phyloP scores from a whole-genome alignment of 192 early-diverging fungal species.

The Obelidium mucronatum region DNA sequence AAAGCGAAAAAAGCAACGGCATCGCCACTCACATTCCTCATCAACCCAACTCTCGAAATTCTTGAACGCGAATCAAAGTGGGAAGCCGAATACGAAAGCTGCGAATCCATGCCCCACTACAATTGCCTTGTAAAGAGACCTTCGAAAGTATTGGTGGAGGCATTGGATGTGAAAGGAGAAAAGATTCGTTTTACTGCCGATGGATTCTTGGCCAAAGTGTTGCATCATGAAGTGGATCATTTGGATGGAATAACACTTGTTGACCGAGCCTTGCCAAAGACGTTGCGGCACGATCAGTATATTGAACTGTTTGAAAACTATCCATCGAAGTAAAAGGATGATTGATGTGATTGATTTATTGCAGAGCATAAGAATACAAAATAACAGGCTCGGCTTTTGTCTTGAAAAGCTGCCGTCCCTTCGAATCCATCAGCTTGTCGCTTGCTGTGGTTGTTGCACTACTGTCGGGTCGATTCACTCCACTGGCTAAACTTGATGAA shows the following conservation, averaged over 20 bases:
- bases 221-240: conserved; percentile 65
- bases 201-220: conserved; percentile 48
- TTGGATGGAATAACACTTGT: conserved; percentile 50
- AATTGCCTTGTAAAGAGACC: conserved; percentile 51
- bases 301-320: conserved; percentile 38
- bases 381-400: too few species aligned
- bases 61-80: conserved; percentile 33
- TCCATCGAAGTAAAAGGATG: too few species aligned
- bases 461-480: too few species aligned
- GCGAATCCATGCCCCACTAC: conserved; percentile 57
- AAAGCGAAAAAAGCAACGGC: conserved; percentile 24
- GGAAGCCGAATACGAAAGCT: conserved; percentile 53
- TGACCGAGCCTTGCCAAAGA: conserved; percentile 52
- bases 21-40: conserved; percentile 49
- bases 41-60: conserved; percentile 52
- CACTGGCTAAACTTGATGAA: too few species aligned
- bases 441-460: too few species aligned
- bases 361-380: too few species aligned
- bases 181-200: conserved; percentile 25
- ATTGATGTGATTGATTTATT: too few species aligned
- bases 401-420: too few species aligned
- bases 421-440: too few species aligned
- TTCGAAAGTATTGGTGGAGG: conserved; percentile 31
- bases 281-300: conserved; percentile 54
- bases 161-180: conserved; percentile 48